Evolutionary conservation across 495 filamentous ascomycete species (phyloP), one percentile per base, ranked within the genome.

Genomic region (Tuber borchii): DNA sequence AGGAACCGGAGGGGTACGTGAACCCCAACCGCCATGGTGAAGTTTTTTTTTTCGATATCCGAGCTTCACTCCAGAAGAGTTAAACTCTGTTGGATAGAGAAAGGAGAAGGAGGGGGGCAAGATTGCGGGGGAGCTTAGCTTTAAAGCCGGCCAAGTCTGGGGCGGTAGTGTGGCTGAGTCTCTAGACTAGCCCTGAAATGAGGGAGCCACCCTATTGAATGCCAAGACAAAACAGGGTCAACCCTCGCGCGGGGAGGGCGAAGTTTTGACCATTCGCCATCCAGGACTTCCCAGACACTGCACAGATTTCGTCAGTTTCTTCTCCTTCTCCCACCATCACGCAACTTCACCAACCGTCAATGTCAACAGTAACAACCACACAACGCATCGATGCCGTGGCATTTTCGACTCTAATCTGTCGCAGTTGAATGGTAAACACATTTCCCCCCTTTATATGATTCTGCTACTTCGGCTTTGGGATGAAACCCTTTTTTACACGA

Each of bases 1-100:
- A 83, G 74, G 75, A 81, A 83, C 69, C 82, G 79, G 74, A 83
- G 77, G 76, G 82, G 81, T 37, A 83, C 72, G 72, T 81, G 77
- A 56, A 83, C 82, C 79, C 82, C 82, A 77, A 72, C 76, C 65
- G 81, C 79, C 82, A 83, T 83, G 42, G 45, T 81, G 76, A 72
- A 78, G 39, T n/a, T 42, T 48, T 79, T 48, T 79, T 65, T 65
- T 31, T 51, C 42, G 14, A 17, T 65, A 65, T 65, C 26, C 10
- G 56, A 65, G 56, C 51, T 65, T 34, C 14, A 8, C 56, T 61
- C 56, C 0, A 10, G 22, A 31, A 65, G 56, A 65, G 56, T 65
- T 65, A 19, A 65, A 31, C 56, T 65, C 56, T 34, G 69, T n/a
- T 16, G 69, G 26, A 16, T 0, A 51, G 45, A 34, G 37, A 37